Evolutionary conservation across 495 filamentous ascomycete genomes (phyloP), one percentile per base, ranked within the genome.

Genomic region (Xylaria flabelliformis): DNA sequence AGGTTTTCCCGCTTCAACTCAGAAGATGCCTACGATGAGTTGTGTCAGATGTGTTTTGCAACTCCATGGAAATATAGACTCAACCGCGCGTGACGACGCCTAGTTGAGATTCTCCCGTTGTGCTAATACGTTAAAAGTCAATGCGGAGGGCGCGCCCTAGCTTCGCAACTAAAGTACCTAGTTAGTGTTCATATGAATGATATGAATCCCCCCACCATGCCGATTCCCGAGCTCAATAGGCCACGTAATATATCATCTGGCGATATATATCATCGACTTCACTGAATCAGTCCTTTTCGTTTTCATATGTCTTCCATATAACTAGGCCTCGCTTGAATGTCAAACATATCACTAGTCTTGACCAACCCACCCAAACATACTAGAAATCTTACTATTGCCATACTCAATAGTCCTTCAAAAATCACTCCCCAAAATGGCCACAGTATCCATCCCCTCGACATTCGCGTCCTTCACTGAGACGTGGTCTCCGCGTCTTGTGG

Each of bases 101-200:
- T 13, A 53, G 10, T 13, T 26, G 3, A 58, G 12, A 58, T 58
- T 56, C 53, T 15, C 34, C n/a, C n/a, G n/a, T n/a, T n/a, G n/a
- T n/a, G n/a, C n/a, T n/a, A n/a, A 39, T 41, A 10, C 9, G 26
- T 36, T 36, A 15, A 59, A 32, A 17, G 13, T 34, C 4, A 10
- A 59, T 59, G 55, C 39, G 58, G 9, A 61, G 34, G 32, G 58
- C 58, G 58, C 58, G 29, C 58, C 58, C 58, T 59, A 39, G 58
- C 34, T 39, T 34, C 58, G 19, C 3, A 8, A 55, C 48, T 51
- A 21, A 21, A 24, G n/a, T 51, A n/a, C n/a, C n/a, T n/a, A n/a
- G n/a, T n/a, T n/a, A 6, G n/a, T 9, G 2, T 24, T 51, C 7
- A 50, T 48, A 17, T 48, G 13, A 50, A n/a, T 48, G 5, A 39